A percentile compares a stretch with the other conserved stretches of the same genome.
These are phyloP conservation scores for Pachyrhizus erosus DNA, from an alignment of 306 rosid species.

Conservation along the genomic window DNA sequence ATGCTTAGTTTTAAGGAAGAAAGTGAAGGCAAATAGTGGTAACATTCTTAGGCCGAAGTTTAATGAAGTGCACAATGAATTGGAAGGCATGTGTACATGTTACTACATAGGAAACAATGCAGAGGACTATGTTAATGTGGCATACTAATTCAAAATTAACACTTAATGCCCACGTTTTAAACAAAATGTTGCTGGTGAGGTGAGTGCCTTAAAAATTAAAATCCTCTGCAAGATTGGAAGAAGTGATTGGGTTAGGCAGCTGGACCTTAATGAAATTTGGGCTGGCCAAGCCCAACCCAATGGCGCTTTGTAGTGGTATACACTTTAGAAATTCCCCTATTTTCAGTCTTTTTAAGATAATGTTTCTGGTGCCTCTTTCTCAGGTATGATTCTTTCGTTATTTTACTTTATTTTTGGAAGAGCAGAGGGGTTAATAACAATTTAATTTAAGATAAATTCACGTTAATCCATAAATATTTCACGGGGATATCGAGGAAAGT, in stretches of 20 bases:
- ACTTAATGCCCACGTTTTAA: not conserved
- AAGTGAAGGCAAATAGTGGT: slow-evolving; percentile 15
- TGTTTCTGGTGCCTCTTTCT: no score
- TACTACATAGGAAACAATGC: not conserved
- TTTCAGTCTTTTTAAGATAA: no score
- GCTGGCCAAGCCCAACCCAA: slow-evolving; percentile 11
- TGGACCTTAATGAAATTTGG: not conserved
- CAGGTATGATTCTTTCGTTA: no score
- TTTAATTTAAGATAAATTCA: no score
- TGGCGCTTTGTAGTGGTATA: no score
- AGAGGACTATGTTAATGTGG: not conserved
- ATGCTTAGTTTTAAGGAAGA: not conserved
- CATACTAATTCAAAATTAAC: slow-evolving; percentile 9
- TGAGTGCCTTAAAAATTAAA: not conserved
- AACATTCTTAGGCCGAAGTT: not conserved
- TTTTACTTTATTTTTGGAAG: no score
- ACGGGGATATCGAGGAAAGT: no score
- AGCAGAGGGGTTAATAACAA: no score
- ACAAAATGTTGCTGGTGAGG: not conserved
- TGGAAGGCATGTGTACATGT: not conserved
- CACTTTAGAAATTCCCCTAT: no score
- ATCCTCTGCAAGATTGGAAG: not conserved
- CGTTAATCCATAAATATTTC: no score
- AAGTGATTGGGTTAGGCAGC: not conserved
- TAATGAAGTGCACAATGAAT: not conserved